Percentiles rank a stretch among this genome's conserved stretches.
Conservation (phyloP, 352 stramenopile species). For the Pythium pectinolyticum region DNA sequence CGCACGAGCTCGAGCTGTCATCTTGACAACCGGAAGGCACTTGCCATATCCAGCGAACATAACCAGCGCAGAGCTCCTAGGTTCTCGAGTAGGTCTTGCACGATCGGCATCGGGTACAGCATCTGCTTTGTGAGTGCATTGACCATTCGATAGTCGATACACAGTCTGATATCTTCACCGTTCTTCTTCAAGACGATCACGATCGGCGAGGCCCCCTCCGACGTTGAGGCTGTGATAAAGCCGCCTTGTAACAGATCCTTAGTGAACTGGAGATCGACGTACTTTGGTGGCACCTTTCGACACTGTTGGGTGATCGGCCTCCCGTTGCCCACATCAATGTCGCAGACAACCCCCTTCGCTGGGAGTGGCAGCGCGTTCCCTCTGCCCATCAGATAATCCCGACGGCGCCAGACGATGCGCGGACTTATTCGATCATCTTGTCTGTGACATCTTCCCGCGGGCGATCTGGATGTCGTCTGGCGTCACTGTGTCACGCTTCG, state of each 20-base stretch:
- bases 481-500: background rate
- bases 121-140: conserved; percentile 26
- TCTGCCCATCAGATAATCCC: conserved; percentile 30
- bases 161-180: conserved; percentile 34
- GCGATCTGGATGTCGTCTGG: conserved; percentile 14
- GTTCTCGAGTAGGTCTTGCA: conserved; percentile 2
- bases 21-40: conserved; percentile 7
- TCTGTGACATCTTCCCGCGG: background rate
- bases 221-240: conserved; percentile 27
- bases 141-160: conserved; percentile 30
- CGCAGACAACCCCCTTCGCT: conserved; percentile 27
- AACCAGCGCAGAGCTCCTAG: background rate
- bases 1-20: background rate
- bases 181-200: conserved; percentile 47
- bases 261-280: conserved; percentile 27
- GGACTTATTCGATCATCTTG: conserved; percentile 1
- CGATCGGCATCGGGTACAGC: background rate
- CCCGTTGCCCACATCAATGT: conserved; percentile 33
- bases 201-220: conserved; percentile 37
- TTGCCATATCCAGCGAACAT: conserved; percentile 10
- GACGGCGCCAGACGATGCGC: background rate
- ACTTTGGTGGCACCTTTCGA: conserved; percentile 20
- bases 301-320: conserved; percentile 23
- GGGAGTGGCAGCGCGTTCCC: conserved; percentile 22
- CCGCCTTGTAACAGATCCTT: conserved; percentile 24